Evolutionary conservation across 2,329 filamentous ascomycete genomes (phyloP).

Genomic region (Ophiostoma australiae): DNA sequence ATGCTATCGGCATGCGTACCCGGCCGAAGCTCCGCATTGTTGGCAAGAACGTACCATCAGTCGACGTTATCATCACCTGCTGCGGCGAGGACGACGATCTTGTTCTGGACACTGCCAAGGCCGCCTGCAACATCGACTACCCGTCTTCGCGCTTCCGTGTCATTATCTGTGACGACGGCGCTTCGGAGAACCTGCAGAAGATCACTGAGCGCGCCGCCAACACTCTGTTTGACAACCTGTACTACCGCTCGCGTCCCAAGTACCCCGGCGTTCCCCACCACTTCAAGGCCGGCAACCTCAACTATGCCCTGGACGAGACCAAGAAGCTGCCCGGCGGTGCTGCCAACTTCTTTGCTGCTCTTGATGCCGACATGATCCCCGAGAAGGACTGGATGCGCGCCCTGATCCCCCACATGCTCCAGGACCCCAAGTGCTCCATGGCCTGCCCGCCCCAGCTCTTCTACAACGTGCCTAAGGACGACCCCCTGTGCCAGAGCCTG

Average conservation of each 20-base stretch:
- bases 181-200: slow-evolving; percentile 39
- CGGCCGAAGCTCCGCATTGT: slow-evolving; percentile 49
- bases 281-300: slow-evolving; percentile 62
- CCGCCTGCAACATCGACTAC: slow-evolving; percentile 52
- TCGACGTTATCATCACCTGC: slow-evolving; percentile 55
- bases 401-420: slow-evolving; percentile 53
- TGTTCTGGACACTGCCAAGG: slow-evolving; percentile 52
- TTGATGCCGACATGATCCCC: slow-evolving; percentile 59
- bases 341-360: slow-evolving; percentile 48
- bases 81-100: slow-evolving; percentile 54
- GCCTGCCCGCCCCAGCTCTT: slow-evolving; percentile 59
- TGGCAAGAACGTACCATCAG: slow-evolving; percentile 47
- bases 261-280: slow-evolving; percentile 47
- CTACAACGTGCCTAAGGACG: slow-evolving; percentile 56
- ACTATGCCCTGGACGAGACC: slow-evolving; percentile 52
- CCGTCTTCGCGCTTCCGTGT: slow-evolving; percentile 50
- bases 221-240: slow-evolving; percentile 44
- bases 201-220: slow-evolving; percentile 34
- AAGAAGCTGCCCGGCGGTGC: slow-evolving; percentile 49
- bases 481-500: slow-evolving; percentile 54
- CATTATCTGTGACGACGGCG: slow-evolving; percentile 52
- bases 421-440: slow-evolving; percentile 52
- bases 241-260: slow-evolving; percentile 50
- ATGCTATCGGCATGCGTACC: slow-evolving; percentile 26
- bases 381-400: slow-evolving; percentile 57